Evolutionary conservation across 148 eudicot genomes (phyloP).

Genomic region (Gaultheria prostrata): DNA sequence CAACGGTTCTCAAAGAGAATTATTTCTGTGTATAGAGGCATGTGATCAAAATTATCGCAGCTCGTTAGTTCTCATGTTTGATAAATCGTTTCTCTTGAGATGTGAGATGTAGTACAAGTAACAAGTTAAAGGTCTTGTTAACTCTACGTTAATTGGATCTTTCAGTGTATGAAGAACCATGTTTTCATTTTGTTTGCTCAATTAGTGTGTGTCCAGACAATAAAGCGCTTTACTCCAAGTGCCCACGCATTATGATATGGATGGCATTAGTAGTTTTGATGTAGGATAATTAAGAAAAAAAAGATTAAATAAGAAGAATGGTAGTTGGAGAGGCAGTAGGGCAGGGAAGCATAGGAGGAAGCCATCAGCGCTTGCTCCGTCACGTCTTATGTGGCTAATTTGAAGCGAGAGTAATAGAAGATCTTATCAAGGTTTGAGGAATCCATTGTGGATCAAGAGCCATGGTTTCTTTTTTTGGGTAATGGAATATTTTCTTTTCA

Average conservation of each 20-base stretch:
- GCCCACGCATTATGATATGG: background rate
- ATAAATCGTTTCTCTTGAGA: background rate
- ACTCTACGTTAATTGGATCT: background rate
- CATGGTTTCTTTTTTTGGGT: too few species aligned
- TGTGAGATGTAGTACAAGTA: background rate
- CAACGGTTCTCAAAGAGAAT: background rate
- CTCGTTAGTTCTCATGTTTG: background rate
- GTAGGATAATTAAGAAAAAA: background rate
- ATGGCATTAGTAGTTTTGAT: background rate
- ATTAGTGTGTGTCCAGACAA: background rate
- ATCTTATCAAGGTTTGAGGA: background rate
- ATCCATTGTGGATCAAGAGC: background rate
- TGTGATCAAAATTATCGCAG: background rate
- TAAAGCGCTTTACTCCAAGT: background rate
- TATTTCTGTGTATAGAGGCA: background rate
- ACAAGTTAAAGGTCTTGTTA: background rate
- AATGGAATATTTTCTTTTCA: too few species aligned
- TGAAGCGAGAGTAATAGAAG: background rate
- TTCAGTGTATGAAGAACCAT: background rate
- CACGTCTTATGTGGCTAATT: background rate
- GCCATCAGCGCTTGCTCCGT: background rate
- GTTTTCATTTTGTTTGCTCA: background rate
- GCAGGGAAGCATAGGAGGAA: background rate
- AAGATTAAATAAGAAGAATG: background rate
- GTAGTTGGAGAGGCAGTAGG: background rate